Conservation (phyloP, 192 early-diverging fungal species). For the Mortierella antarctica region DNA sequence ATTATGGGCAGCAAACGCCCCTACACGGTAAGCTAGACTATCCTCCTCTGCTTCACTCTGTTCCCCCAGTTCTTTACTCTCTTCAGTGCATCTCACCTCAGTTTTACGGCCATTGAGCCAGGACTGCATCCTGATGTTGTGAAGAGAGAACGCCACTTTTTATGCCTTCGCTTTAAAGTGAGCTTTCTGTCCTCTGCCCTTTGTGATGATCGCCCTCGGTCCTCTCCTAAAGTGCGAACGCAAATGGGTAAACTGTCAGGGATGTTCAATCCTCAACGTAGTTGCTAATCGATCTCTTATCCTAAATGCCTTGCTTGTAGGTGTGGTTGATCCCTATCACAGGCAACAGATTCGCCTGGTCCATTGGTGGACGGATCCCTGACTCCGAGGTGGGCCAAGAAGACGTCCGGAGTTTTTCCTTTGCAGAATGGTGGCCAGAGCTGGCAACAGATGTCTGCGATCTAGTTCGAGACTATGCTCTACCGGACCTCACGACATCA, state of each 20-base stretch:
- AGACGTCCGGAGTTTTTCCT: conserved; percentile 45
- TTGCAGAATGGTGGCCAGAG: conserved; percentile 49
- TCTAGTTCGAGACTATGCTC: conserved; percentile 35
- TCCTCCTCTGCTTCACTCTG: not conserved
- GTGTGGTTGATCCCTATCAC: conserved; percentile 40
- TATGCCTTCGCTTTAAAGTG: not conserved
- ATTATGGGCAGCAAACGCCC: conserved; percentile 43
- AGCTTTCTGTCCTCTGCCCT: not conserved
- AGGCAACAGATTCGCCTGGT: conserved; percentile 49
- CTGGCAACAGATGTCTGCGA: conserved; percentile 36
- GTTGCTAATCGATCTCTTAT: not conserved
- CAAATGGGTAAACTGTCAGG: too few species aligned
- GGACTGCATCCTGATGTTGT: too few species aligned
- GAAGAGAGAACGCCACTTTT: not conserved
- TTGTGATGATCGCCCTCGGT: too few species aligned
- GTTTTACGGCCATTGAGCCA: too few species aligned
- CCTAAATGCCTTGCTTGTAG: conserved; percentile 18
- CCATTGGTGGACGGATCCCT: conserved; percentile 37
- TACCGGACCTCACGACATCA: conserved; percentile 21
- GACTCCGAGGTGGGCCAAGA: conserved; percentile 35
- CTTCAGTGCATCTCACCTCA: too few species aligned
- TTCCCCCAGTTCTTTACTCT: not conserved
- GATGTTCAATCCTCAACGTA: too few species aligned
- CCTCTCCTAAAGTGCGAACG: too few species aligned
- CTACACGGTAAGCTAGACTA: conserved; percentile 28